These are phyloP conservation scores for Rhytidiadelphus loreus DNA, from an alignment of 225 moss, liverwort and hornwort genomes.

Conservation along the genomic window DNA sequence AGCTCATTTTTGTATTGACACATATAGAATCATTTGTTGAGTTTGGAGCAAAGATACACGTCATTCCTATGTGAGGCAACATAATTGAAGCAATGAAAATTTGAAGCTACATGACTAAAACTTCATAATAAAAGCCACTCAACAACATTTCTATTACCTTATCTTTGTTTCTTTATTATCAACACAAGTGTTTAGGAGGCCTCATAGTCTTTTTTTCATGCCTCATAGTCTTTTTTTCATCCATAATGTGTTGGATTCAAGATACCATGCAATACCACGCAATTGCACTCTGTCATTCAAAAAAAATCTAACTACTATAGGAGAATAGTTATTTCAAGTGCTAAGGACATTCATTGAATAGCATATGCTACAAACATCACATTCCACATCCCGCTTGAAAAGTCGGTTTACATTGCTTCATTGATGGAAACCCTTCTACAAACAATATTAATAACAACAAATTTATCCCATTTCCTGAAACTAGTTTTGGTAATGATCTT, in stretches of 20 bases:
- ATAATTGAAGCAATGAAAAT: too few relatives aligned
- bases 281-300: neutral
- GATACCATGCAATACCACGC: too few relatives aligned
- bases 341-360: neutral
- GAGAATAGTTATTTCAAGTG: neutral
- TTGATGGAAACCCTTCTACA: neutral
- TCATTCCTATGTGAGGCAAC: too few relatives aligned
- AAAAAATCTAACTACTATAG: neutral
- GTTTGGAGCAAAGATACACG: too few relatives aligned
- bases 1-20: too few relatives aligned
- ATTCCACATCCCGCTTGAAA: neutral
- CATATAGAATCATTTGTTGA: too few relatives aligned
- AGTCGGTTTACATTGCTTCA: neutral
- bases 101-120: neutral
- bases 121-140: neutral
- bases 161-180: neutral
- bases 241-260: neutral
- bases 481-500: too few relatives aligned
- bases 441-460: neutral
- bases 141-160: neutral
- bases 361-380: neutral
- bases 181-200: neutral
- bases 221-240: neutral
- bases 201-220: neutral
- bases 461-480: neutral